Evolutionary conservation across 2,329 filamentous ascomycete genomes (phyloP), one percentile per base, ranked within the genome.

Genomic region (Lecanicillium sp.): DNA sequence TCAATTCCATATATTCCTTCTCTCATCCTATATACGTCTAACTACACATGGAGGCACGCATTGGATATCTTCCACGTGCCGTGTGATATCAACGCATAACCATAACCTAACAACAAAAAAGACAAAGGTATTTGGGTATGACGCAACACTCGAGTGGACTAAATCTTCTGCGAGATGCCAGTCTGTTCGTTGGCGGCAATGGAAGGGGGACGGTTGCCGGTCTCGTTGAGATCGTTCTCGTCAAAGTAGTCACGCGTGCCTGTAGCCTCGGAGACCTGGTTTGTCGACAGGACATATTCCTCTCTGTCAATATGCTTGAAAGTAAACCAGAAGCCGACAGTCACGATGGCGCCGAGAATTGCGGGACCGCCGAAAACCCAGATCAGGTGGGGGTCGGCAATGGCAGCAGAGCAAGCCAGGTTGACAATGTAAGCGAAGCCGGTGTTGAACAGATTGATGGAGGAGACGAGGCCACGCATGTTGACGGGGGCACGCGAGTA

Each of bases 381-480:
- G 5, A 69, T 70, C 30, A 78, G 59, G 52, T 71, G 66, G 6
- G 74, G 73, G 56, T 77, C 74, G 0, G 62, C 65, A 49, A 77
- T 66, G 33, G 72, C 66, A 4, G 67, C 67, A 17, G 73, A 69
- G 56, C 65, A 63, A 33, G 68, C 67, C 35, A 75, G 56, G 51
- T 70, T 68, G 52, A 76, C 65, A 30, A 64, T 60, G 53, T 75
- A 73, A 33, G 72, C 68, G 49, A 75, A 53, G 39, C 69, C 69
- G 2, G 65, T 67, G 56, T 60, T 72, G 61, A 75, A 71, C 4
- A 75, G 59, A 58, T 75, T 75, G 52, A 75, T 60, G 7, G 72
- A 70, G 2, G 72, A 72, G 2, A 77, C 72, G 14, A 75, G 60
- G 54, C 72, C 71, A 52, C 72, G 64, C 73, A 76, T 76, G 58